These are phyloP conservation scores for Antitrichia curtipendula DNA, from an alignment of 225 moss, liverwort and hornwort species.

Conservation along the genomic window DNA sequence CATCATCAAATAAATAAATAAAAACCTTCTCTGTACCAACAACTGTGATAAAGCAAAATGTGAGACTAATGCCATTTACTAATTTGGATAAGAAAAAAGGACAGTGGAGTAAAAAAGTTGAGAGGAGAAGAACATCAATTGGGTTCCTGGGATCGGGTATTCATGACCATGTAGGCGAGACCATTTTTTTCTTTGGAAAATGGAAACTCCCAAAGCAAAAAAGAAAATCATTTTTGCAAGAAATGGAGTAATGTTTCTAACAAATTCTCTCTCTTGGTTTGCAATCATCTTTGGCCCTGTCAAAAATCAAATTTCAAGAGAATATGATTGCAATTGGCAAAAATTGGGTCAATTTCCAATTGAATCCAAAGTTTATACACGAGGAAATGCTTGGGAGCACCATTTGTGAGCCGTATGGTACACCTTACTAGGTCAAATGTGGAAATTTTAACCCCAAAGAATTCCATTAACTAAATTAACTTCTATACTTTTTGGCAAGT, in stretches of 20 bases:
- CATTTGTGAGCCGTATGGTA: neutral
- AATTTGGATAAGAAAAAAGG: neutral
- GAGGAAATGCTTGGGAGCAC: neutral
- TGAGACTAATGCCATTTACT: neutral
- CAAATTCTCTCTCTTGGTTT: neutral
- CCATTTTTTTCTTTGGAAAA: neutral
- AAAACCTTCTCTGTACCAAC: no score
- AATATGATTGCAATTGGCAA: neutral
- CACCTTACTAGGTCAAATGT: neutral
- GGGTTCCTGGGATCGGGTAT: accelerated
- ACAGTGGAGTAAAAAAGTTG: neutral
- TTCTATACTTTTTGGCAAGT: neutral
- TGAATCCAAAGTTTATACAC: neutral
- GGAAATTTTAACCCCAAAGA: neutral
- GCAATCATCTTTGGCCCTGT: neutral
- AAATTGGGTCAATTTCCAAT: no score
- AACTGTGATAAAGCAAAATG: no score
- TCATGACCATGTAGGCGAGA: accelerated
- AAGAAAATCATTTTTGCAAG: no score
- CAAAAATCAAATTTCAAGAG: neutral
- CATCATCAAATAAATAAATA: neutral
- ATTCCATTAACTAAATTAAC: neutral
- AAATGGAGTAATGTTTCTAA: neutral
- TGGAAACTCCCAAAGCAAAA: neutral
- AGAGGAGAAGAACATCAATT: neutral